Evolutionary conservation across 2,329 filamentous ascomycete genomes (phyloP).

Genomic region (Xylariaceae sp.): DNA sequence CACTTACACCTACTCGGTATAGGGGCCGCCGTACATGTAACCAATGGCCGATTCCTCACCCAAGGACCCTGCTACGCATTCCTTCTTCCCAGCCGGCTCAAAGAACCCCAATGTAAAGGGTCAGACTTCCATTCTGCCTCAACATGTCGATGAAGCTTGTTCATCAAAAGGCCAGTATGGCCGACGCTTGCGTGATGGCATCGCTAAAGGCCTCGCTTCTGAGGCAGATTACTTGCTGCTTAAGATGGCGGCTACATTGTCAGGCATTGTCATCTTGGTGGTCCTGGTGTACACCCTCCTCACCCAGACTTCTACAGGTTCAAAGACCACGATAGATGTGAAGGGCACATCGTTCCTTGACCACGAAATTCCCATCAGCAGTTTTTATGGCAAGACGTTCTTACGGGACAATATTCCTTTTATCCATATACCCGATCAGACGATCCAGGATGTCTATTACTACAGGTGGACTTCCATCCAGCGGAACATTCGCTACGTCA

Average conservation of each 20-base stretch:
- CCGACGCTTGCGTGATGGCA: neutral
- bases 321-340: neutral
- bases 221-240: constrained; percentile 11
- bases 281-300: constrained; percentile 9
- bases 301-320: constrained; percentile 1
- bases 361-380: constrained; percentile 18
- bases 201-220: constrained; percentile 4
- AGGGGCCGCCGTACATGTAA: too few relatives aligned
- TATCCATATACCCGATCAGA: constrained; percentile 36
- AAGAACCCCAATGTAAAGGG: too few relatives aligned
- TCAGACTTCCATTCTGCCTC: neutral
- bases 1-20: too few relatives aligned
- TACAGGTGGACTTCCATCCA: constrained; percentile 38
- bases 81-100: constrained; percentile 1
- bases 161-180: constrained; percentile 3
- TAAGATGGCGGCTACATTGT: constrained; percentile 13
- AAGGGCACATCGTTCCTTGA: constrained; percentile 24
- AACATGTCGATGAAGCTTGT: neutral
- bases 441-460: constrained; percentile 41
- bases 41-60: too few relatives aligned
- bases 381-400: constrained; percentile 23
- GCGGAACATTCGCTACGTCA: constrained; percentile 36
- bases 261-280: constrained; percentile 13
- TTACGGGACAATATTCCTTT: constrained; percentile 35
- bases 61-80: constrained; percentile 8